A percentile compares a stretch with the other conserved stretches of the same genome.
Evolutionary conservation across 352 stramenopile genomes (phyloP).

Genomic region (Lagenidium giganteum): DNA sequence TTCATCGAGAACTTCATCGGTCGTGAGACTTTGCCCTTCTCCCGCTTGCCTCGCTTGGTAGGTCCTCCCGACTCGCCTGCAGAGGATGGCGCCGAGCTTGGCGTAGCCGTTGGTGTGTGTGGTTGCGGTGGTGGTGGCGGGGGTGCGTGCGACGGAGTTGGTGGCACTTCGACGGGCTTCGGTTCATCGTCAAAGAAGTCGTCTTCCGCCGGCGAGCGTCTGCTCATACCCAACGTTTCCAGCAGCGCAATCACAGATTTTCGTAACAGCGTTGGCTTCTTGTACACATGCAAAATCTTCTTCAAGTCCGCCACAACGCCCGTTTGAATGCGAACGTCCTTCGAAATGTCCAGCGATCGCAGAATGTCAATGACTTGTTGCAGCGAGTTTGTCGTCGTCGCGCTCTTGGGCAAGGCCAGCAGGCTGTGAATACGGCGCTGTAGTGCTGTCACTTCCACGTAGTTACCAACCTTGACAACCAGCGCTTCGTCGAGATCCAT

Average conservation of each 20-base stretch:
- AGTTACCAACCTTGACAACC: constrained; percentile 61
- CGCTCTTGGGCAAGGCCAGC: constrained; percentile 45
- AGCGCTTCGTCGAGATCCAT: constrained; percentile 58
- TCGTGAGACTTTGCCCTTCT: constrained; percentile 59
- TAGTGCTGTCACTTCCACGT: constrained; percentile 54
- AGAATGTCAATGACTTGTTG: constrained; percentile 81
- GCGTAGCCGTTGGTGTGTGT: not conserved
- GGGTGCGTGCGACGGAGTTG: constrained; percentile 3
- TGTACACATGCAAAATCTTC: constrained; percentile 70
- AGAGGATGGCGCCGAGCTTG: not conserved
- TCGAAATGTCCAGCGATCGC: constrained; percentile 65
- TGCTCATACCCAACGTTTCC: constrained; percentile 66
- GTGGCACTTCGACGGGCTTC: constrained; percentile 18
- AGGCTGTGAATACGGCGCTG: constrained; percentile 68
- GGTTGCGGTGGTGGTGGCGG: constrained; percentile 9
- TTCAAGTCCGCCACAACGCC: constrained; percentile 71
- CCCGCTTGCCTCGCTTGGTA: constrained; percentile 33
- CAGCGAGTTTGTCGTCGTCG: constrained; percentile 53
- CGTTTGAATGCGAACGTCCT: constrained; percentile 68
- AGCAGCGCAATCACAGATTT: constrained; percentile 65
- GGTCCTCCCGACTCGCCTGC: not conserved
- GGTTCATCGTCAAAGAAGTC: constrained; percentile 41
- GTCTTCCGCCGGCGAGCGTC: constrained; percentile 38
- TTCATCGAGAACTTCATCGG: constrained; percentile 87
- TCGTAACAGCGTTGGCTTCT: constrained; percentile 74